Evolutionary conservation across 164 flowering plant species (phyloP).

Genomic region (Pachysandra terminalis): DNA sequence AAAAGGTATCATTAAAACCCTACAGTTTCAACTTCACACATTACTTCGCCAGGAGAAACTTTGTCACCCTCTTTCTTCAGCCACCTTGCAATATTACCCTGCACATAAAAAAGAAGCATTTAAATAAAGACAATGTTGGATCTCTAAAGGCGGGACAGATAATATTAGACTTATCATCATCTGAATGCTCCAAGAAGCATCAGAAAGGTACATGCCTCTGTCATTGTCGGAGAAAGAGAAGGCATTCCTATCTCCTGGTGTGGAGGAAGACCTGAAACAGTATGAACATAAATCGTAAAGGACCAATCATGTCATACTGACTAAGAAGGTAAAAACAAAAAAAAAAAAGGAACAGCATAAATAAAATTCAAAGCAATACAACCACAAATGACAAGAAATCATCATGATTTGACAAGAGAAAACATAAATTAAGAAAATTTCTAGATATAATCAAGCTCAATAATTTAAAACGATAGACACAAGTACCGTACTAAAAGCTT

Average conservation of each 20-base stretch:
- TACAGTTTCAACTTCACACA: slow-evolving; percentile 99
- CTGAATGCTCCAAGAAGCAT: background rate
- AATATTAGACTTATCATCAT: background rate
- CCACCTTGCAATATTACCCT: slow-evolving; percentile 98
- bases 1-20: slow-evolving; percentile 14
- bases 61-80: slow-evolving; percentile 96
- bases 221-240: slow-evolving; percentile 97
- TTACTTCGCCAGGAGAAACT: slow-evolving; percentile 88
- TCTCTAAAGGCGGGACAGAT: background rate
- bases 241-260: slow-evolving; percentile 99
- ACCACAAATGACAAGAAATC: background rate
- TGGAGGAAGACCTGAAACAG: slow-evolving; percentile 76
- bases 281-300: slow-evolving; percentile 5
- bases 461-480: too few species aligned
- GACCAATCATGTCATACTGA: background rate
- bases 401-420: background rate
- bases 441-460: background rate
- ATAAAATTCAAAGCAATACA: background rate
- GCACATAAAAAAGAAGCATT: slow-evolving; percentile 15
- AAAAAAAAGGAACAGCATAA: background rate
- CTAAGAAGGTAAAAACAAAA: background rate
- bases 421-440: too few species aligned
- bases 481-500: too few species aligned
- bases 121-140: background rate
- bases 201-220: slow-evolving; percentile 52